Evolutionary conservation across 768 basidiomycete genomes (phyloP).

Genomic region (Mrakia gelida): DNA sequence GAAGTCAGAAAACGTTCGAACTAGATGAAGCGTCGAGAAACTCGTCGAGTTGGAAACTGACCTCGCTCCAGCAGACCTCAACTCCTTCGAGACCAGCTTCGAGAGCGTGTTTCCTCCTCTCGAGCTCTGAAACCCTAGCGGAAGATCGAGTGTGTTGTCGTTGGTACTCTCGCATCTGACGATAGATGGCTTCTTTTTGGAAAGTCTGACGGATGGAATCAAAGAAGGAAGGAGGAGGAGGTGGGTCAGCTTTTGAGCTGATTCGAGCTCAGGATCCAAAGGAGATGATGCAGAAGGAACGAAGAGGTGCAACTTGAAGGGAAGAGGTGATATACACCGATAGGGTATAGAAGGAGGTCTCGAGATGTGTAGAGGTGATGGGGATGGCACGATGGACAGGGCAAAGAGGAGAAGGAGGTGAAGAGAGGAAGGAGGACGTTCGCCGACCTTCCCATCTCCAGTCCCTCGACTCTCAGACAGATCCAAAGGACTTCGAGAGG

Average conservation of each 20-base stretch:
- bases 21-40: neutral
- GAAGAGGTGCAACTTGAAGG: neutral
- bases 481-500: neutral
- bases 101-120: constrained; percentile 60
- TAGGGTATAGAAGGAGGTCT: neutral
- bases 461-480: neutral
- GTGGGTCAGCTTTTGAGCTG: constrained; percentile 3
- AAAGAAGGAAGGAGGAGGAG: neutral
- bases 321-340: neutral
- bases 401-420: neutral
- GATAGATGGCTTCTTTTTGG: constrained; percentile 78
- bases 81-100: constrained; percentile 70
- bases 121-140: constrained; percentile 59
- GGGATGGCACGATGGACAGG: neutral
- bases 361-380: neutral
- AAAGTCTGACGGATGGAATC: constrained; percentile 57
- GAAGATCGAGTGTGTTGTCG: constrained; percentile 66
- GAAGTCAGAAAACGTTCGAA: neutral
- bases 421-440: neutral
- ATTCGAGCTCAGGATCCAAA: neutral
- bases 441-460: neutral
- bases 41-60: constrained; percentile 42
- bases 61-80: constrained; percentile 75
- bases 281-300: neutral
- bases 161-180: constrained; percentile 76